Base-by-base conservation (phyloP, 2,329 filamentous ascomycete genomes). In the Fusarium beomiforme region DNA sequence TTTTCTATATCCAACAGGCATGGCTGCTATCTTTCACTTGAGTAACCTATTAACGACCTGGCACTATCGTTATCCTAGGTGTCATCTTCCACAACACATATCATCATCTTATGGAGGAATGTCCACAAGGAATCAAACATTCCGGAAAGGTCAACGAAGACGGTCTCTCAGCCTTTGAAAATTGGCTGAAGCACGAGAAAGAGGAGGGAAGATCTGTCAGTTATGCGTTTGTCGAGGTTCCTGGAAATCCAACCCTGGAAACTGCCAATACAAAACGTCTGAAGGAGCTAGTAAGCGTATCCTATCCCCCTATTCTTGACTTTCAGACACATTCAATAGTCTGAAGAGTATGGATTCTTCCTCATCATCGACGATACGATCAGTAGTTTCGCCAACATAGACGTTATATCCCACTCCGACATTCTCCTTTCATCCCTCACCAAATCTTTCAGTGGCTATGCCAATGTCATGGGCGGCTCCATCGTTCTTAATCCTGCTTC, bases 401-500 rank as follows among this genome's bases (percentile, higher is more conserved):
- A 90, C 73, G 76, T 90, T 36, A 75, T 88, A 6, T 70, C 78
- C 8, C 78, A 81, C 0, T 83, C 84, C 3, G 87, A 90, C 69
- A 75, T 88, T 1, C 66, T 90, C 33, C 70, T 87, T 19, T 85
- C 85, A 0, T 86, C 83, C 26, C 79, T 89, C 19, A 89, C 87
- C n/a, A 90, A 90, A 76, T 83, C 83, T 3, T 90, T 91, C 73
- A 87, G 80, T 65, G 89, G 89, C 19, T 84, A 84, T 64, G 83
- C 86, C 24, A 83, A 90, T 71, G 84, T 86, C 50, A 85, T 89
- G 80, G 87, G 80, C 36, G 88, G 85, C n/a, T 84, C 83, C 54
- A 71, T 83, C 21, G 81, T 85, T 42, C 79, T 89, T 42, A 87
- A 87, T 72, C 86, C 86, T 0, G 72, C 80, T 6, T 86, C 84